Evolutionary conservation across 148 eudicot species (phyloP), one percentile per base, ranked within the genome.

Genomic region (Hydrangea macrophylla): DNA sequence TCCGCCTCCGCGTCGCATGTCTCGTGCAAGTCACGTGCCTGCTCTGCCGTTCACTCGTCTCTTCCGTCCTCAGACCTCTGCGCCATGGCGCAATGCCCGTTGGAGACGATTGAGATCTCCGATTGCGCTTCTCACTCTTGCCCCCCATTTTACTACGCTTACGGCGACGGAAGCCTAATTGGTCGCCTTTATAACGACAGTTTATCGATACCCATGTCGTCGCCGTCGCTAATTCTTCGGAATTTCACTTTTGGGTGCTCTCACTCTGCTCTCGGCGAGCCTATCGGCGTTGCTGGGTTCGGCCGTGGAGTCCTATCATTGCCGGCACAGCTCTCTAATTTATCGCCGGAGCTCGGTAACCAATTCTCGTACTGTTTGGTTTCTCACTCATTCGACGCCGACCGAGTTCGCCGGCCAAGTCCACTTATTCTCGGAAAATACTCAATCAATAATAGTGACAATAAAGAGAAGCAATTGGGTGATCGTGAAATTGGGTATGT

Each of bases 241-340:
- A 83, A 90, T 18, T 93, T 93, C 69, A 88, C 98, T 0, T 93
- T 93, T 37, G 98, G 90, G 0, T 90, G 96, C 37, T 86, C 98
- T 0, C 84, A 93, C 68, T 68, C 73, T 13, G 79, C 98, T 24
- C 82, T 90, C 22, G 96, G 72, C 1, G 98, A 93, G 71, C 96
- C 98, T 2, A 67, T 90, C 33, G 98, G 98, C 0, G 98, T 93
- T 8, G 98, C 96, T 3, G 98, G 98, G 5, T 93, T 93, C 42
- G 98, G 98, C 8, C 86, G 89, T 0, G 98, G 98, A 0, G 36
- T 75, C 0, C 86, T 90, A 6, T 93, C 98, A 0, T 71, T 93
- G 25, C 96, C 98, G 20, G 93, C 93, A 9, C 98, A 93, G 71
- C 81, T 93, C 0, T 87, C 92, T 7, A 55, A 35, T 2, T 39